phyloP scores from a whole-genome alignment of 345 rosid species.

The Limnanthes douglasii region DNA sequence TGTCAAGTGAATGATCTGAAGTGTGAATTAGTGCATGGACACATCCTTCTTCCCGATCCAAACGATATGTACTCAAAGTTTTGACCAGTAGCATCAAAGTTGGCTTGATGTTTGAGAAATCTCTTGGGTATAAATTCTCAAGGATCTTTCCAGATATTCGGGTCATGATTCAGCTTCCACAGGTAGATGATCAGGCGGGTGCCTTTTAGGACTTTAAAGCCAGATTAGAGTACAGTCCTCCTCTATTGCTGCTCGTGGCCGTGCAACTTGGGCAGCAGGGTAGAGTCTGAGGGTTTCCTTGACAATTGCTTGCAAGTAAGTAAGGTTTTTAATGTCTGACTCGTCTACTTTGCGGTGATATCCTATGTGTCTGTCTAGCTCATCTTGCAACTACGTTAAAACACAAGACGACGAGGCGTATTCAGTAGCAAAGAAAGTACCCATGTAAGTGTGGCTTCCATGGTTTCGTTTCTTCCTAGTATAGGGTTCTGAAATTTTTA shows the following conservation, averaged over 20 bases:
- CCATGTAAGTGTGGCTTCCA: no score
- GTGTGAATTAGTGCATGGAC: constrained; percentile 27
- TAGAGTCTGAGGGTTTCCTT: constrained; percentile 48
- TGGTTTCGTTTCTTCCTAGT: no score
- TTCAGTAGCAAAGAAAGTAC: no score
- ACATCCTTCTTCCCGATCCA: constrained; percentile 37
- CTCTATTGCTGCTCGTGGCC: constrained; percentile 32
- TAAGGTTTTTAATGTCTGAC: no score
- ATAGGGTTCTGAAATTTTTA: no score
- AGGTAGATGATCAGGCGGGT: constrained; percentile 33
- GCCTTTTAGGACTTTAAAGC: constrained; percentile 25
- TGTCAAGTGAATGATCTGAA: constrained; percentile 20
- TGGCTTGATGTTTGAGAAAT: constrained; percentile 28
- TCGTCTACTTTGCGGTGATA: no score
- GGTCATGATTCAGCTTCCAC: constrained; percentile 42
- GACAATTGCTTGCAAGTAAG: constrained; percentile 40
- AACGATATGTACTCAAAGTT: constrained; percentile 31
- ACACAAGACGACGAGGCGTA: no score
- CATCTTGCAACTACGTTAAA: no score
- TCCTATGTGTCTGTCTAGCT: no score
- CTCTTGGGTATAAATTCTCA: constrained; percentile 30
- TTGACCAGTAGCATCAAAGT: constrained; percentile 20
- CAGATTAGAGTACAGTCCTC: constrained; percentile 32
- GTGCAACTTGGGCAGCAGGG: constrained; percentile 40
- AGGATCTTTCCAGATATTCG: constrained; percentile 19